Base-by-base conservation (phyloP, 805 yeast genomes). In the Candida endomychidarum region DNA sequence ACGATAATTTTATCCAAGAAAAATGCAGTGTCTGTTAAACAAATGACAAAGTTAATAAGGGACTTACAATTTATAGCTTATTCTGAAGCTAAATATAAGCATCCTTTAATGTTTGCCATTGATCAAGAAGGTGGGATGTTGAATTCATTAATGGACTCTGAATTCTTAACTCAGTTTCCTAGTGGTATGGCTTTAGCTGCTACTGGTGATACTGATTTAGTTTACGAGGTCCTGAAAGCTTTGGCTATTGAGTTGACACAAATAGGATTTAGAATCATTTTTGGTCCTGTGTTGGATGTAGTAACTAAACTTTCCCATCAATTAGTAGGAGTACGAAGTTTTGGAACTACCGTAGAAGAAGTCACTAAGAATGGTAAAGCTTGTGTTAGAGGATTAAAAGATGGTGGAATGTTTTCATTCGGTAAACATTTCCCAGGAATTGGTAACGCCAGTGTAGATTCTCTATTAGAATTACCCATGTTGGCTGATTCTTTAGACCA, bases 381-480 rank as follows among this genome's bases (percentile, higher is more conserved):
- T 2, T 73, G 74, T 45, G 74, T 80, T 4, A 61, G 60, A 42
- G 86, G 84, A 1, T 63, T 76, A 32, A 64, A 65, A 38, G 76
- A 67, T 31, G 81, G 80, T 9, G 81, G 82, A 1, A 52, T 80
- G 9, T 53, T 73, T 25, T 67, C 77, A 2, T 72, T 78, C 42
- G 84, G 82, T 0, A 80, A 80, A 49, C 84, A 80, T 57, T 80
- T 80, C 49, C 86, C 86, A 0, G 86, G 86, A 1, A 77, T 77
- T 38, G 84, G 84, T 3, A 74, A 75, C 40, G 82, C 83, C 1
- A 67, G 72, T 15, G 80, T 80, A 5, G 82, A 79, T 50, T 70
- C 78, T 3, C 57, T 77, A 26, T 57, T 78, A 30, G 83, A 80
- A 42, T 53, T 78, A 21, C 83, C 83, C 5, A 75, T 78, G 70